A percentile compares a stretch with the other conserved stretches of the same genome.
phyloP scores from a whole-genome alignment of 2,329 filamentous ascomycete genomes.

The Epichloe typhina region DNA sequence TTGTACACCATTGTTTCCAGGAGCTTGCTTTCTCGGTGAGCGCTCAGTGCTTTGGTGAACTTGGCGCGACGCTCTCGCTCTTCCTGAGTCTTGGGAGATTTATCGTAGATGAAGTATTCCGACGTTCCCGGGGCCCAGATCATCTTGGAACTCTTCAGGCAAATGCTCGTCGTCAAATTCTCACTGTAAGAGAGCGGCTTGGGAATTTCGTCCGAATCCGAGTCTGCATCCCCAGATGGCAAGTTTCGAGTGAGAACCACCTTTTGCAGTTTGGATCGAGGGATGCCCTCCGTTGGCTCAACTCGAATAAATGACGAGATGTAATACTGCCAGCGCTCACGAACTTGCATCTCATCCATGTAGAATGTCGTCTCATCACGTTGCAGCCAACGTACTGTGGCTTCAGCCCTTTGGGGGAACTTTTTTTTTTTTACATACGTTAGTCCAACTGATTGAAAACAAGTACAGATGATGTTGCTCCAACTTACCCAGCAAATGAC shows the following conservation, averaged over 20 bases:
- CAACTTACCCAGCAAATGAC: slow-evolving; percentile 75
- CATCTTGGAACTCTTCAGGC: slow-evolving; percentile 66
- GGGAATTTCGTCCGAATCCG: slow-evolving; percentile 49
- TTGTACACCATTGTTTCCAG: slow-evolving; percentile 73
- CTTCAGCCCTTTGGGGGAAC: slow-evolving; percentile 55
- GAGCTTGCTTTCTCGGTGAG: slow-evolving; percentile 57
- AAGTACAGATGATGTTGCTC: background rate
- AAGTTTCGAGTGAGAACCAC: slow-evolving; percentile 61
- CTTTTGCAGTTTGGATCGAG: slow-evolving; percentile 50
- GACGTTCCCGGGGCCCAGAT: slow-evolving; percentile 58
- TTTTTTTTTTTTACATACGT: slow-evolving; percentile 22
- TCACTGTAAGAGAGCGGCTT: slow-evolving; percentile 52
- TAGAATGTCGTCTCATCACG: slow-evolving; percentile 68
- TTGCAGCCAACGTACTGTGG: slow-evolving; percentile 58
- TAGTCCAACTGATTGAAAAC: slow-evolving; percentile 13
- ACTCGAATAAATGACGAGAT: slow-evolving; percentile 82
- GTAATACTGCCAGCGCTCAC: slow-evolving; percentile 86
- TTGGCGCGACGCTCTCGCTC: slow-evolving; percentile 39
- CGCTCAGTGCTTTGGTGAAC: slow-evolving; percentile 37
- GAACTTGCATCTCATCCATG: slow-evolving; percentile 73
- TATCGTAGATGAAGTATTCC: slow-evolving; percentile 62
- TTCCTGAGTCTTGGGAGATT: slow-evolving; percentile 53
- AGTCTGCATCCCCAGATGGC: slow-evolving; percentile 46
- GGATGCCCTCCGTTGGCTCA: slow-evolving; percentile 73
- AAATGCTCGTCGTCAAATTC: slow-evolving; percentile 58